These are phyloP conservation scores for Chloris gayana DNA, from an alignment of 176 grass and related monocot genomes.

Conservation along the genomic window DNA sequence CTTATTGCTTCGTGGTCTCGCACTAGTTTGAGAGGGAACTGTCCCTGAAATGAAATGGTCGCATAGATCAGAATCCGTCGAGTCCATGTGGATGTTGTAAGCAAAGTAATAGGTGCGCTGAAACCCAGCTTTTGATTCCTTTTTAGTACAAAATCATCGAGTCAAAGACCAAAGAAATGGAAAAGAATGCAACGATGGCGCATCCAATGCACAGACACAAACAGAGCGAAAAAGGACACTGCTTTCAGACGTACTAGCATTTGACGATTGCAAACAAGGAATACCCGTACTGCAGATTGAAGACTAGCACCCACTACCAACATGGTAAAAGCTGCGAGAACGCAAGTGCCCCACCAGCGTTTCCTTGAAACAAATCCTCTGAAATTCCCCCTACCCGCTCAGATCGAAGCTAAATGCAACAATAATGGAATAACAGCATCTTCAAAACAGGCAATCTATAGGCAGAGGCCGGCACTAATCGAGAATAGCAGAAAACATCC, in stretches of 20 bases:
- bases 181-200: conserved; percentile 7
- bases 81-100: conserved; percentile 26
- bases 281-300: neutral
- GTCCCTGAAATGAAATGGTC: neutral
- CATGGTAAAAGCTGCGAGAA: neutral
- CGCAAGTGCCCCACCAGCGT: neutral
- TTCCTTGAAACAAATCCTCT: neutral
- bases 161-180: conserved; percentile 40
- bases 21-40: conserved; percentile 27
- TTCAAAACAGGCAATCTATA: neutral
- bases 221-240: neutral
- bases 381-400: neutral
- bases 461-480: neutral
- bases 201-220: conserved; percentile 27
- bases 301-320: neutral
- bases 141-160: neutral
- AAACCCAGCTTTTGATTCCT: conserved; percentile 47
- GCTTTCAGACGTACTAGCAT: neutral
- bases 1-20: conserved; percentile 27
- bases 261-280: no score
- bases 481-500: neutral
- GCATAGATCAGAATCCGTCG: neutral
- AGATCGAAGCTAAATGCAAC: neutral
- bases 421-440: no score
- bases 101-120: conserved; percentile 29